phyloP scores from a whole-genome alignment of 441 rosid genomes.

The Theobroma grandiflorum region DNA sequence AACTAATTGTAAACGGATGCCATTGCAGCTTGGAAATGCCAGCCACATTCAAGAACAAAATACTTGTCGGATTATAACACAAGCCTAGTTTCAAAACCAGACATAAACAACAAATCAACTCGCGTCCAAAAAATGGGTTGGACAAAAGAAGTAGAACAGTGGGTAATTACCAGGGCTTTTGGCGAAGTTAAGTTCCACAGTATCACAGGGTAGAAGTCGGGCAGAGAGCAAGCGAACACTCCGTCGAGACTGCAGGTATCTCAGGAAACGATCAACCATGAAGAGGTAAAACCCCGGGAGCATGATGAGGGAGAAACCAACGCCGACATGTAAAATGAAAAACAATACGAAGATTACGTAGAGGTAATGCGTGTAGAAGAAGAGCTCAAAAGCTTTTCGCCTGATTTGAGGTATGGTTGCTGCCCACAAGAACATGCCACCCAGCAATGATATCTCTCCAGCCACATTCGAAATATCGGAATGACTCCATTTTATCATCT shows the following conservation, averaged over 20 bases:
- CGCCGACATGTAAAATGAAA: constrained; percentile 70
- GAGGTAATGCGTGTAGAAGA: constrained; percentile 68
- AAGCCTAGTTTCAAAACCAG: constrained; percentile 36
- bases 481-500: constrained; percentile 62
- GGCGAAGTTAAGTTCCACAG: constrained; percentile 63
- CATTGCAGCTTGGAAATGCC: constrained; percentile 62
- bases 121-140: background rate
- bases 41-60: constrained; percentile 57
- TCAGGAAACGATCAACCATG: constrained; percentile 67
- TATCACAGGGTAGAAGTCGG: constrained; percentile 54
- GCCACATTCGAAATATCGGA: constrained; percentile 53
- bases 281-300: constrained; percentile 76
- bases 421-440: constrained; percentile 62
- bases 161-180: constrained; percentile 43
- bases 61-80: constrained; percentile 54
- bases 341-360: constrained; percentile 64
- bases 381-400: constrained; percentile 64
- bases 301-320: constrained; percentile 47
- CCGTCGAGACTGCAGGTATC: constrained; percentile 69
- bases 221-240: constrained; percentile 57
- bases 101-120: background rate
- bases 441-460: constrained; percentile 62
- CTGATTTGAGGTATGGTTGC: constrained; percentile 59
- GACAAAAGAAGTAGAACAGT: background rate
- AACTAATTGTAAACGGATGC: constrained; percentile 67